Evolutionary conservation across 2,329 filamentous ascomycete species (phyloP), one percentile per base, ranked within the genome.

Genomic region (Boeremia exigua): DNA sequence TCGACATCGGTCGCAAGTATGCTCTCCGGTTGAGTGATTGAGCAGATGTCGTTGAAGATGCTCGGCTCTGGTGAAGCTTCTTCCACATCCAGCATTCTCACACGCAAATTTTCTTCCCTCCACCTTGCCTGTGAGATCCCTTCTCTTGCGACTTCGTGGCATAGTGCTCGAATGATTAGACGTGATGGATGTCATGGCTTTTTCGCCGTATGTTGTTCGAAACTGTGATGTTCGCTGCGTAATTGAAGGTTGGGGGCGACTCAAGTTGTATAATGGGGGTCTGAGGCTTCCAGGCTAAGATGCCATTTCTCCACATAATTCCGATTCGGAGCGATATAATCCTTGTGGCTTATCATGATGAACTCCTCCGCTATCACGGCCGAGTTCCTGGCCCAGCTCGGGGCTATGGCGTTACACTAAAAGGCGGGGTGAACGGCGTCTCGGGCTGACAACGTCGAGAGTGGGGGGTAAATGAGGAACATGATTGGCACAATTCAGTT

Each of bases 1-100:
- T 53, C 80, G 80, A 59, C 86, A 88, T 63, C 85, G 75, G 45
- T 80, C 72, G 64, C 86, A 88, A 3, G 84, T 86, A 56, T 80
- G 80, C 38, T 82, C 80, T 11, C 74, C 74, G 19, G 60, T 69
- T 81, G 77, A 82, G 89, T 90, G 94, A 72, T 98, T 98, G 61
- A 98, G 79, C 77, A 97, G 90, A 78, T 98, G 94, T 43, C 94
- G 88, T 77, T 97, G 96, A 80, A 98, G 80, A 80, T 98, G 94
- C 77, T 98, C 94, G 7, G 94, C 94, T 72, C 94, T 86, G 9
- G 93, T 96, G 74, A 98, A 98, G 70, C 89, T 94, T 79, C 96
- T 96, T 36, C 91, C 92, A 71, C 94, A 99, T 15, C 89, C 91
- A 58, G 90, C 87, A 54, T 90, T 86, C 6, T 88, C 87, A 73